phyloP scores from a whole-genome alignment of 129 eudicot species.

The Artemisia annua region DNA sequence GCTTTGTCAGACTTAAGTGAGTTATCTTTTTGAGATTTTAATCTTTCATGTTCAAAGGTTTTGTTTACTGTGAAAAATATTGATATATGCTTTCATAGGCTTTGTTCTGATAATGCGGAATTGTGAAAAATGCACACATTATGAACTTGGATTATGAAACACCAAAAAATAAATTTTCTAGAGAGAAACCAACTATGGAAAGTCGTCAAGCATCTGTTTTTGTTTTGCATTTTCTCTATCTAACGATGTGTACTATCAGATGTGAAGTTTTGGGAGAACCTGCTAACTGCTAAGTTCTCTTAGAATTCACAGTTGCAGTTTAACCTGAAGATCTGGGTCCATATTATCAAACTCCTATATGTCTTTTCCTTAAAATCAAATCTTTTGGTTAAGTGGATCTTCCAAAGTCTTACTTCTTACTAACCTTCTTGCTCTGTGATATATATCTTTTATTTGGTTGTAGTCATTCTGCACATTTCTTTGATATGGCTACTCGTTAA shows the following conservation, averaged over 20 bases:
- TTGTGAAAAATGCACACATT: not conserved
- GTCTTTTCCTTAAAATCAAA: not conserved
- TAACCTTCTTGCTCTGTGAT: not conserved
- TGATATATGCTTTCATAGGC: not conserved
- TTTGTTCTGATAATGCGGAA: not conserved
- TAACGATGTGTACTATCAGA: too few relatives aligned
- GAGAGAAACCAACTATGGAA: too few relatives aligned
- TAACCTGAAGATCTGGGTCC: not conserved
- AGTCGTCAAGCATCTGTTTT: too few relatives aligned
- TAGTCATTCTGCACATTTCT: too few relatives aligned
- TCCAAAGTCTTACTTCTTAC: not conserved
- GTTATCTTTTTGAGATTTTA: slow-evolving; percentile 21
- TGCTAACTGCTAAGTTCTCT: not conserved
- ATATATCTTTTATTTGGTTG: too few relatives aligned
- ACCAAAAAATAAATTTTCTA: too few relatives aligned
- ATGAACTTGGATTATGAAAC: too few relatives aligned
- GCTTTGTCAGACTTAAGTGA: slow-evolving; percentile 77
- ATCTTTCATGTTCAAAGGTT: slow-evolving; percentile 7
- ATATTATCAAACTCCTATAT: not conserved
- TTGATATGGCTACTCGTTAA: too few relatives aligned
- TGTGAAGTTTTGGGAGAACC: not conserved
- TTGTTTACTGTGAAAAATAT: not conserved
- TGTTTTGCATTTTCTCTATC: too few relatives aligned
- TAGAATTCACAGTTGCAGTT: not conserved
- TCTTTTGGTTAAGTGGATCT: not conserved